These are phyloP conservation scores for Knoxia roxburghii DNA, from an alignment of 257 asterid species.

Conservation along the genomic window DNA sequence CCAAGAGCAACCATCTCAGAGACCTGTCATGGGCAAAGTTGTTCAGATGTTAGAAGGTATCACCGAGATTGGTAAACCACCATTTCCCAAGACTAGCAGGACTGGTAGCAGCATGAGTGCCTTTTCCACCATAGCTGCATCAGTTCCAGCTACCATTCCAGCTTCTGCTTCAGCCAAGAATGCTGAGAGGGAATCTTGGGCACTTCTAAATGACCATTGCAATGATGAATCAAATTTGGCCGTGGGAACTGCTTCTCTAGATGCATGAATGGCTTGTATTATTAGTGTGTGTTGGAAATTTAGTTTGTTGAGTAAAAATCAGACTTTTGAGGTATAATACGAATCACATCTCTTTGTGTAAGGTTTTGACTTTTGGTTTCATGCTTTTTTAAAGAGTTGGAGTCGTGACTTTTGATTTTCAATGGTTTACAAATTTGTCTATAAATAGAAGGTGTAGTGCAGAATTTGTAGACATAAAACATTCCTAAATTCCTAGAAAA, in stretches of 20 bases:
- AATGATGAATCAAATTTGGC: not conserved
- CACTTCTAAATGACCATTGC: conserved; percentile 21
- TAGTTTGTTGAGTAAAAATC: too few relatives aligned
- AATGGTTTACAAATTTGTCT: too few relatives aligned
- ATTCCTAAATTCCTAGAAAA: too few relatives aligned
- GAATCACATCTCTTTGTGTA: too few relatives aligned
- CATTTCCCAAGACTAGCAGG: conserved; percentile 53
- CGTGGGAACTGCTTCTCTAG: not conserved
- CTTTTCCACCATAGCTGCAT: conserved; percentile 44
- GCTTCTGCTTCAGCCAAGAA: conserved; percentile 38
- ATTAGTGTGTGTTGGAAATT: too few relatives aligned
- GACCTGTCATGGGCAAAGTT: conserved; percentile 87
- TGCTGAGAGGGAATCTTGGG: conserved; percentile 37
- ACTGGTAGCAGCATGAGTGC: conserved; percentile 42
- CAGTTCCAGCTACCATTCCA: conserved; percentile 43
- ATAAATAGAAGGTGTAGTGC: too few relatives aligned
- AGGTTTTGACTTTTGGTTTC: too few relatives aligned
- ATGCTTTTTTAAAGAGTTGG: too few relatives aligned
- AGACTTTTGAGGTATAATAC: too few relatives aligned
- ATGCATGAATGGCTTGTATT: too few relatives aligned
- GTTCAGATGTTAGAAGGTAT: conserved; percentile 90
- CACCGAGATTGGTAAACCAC: conserved; percentile 53
- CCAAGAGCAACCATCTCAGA: conserved; percentile 85
- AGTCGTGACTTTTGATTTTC: too few relatives aligned
- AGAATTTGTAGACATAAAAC: too few relatives aligned